These are phyloP conservation scores for Orbilia blumenaviensis DNA, from an alignment of 2,329 filamentous ascomycete species.

Conservation along the genomic window DNA sequence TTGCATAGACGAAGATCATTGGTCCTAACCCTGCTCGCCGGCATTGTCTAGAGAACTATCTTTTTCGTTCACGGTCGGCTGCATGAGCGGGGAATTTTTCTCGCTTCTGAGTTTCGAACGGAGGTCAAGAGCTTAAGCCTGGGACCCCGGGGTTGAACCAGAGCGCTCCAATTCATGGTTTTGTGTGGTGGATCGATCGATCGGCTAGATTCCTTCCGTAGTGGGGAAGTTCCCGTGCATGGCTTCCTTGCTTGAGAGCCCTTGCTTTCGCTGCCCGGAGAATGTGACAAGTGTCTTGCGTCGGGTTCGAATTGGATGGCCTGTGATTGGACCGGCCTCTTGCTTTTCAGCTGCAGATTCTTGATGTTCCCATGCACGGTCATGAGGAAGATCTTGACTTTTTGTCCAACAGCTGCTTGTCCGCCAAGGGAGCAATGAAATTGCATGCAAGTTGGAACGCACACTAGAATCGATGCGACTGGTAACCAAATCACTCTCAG, in stretches of 20 bases:
- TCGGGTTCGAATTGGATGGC: slow-evolving; percentile 6
- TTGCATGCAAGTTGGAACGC: background rate
- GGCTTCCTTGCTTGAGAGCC: slow-evolving; percentile 13
- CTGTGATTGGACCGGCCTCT: slow-evolving; percentile 44
- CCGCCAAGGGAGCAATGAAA: background rate
- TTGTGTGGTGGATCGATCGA: slow-evolving; percentile 36
- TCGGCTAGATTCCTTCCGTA: slow-evolving; percentile 45
- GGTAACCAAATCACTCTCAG: background rate
- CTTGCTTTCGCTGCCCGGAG: slow-evolving; percentile 14
- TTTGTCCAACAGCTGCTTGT: background rate
- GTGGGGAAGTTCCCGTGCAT: slow-evolving; percentile 46
- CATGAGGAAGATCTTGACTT: background rate
- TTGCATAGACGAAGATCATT: slow-evolving; percentile 36
- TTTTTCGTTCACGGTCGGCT: slow-evolving; percentile 5
- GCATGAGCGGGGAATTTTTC: slow-evolving; percentile 40
- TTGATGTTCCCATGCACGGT: background rate
- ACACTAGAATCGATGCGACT: background rate
- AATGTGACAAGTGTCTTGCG: slow-evolving; percentile 53
- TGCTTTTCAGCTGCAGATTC: slow-evolving; percentile 41
- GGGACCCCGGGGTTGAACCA: background rate
- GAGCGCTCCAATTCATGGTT: background rate
- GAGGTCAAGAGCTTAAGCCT: background rate
- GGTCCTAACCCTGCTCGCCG: background rate
- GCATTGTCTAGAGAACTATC: slow-evolving; percentile 7
- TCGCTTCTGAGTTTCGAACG: background rate